These are phyloP conservation scores for Syzygium grande DNA, from an alignment of 345 rosid genomes.

Conservation along the genomic window DNA sequence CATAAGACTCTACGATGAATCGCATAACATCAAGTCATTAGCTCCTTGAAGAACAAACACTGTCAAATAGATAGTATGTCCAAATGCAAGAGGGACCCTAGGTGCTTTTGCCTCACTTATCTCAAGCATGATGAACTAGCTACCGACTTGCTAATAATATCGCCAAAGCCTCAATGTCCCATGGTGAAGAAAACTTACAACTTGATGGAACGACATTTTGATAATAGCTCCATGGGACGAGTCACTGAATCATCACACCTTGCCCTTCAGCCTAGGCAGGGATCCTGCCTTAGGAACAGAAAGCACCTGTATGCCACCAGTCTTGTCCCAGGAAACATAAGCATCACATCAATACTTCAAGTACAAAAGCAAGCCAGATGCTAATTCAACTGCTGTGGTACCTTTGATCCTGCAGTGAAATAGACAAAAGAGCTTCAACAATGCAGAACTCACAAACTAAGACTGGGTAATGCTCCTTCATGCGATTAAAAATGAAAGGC, in stretches of 20 bases:
- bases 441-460: neutral
- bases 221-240: slow-evolving; percentile 93
- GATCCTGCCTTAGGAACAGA: slow-evolving; percentile 70
- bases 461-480: too few relatives aligned
- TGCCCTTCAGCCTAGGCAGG: slow-evolving; percentile 57
- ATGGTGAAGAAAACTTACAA: slow-evolving; percentile 37
- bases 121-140: neutral
- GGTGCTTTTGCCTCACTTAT: neutral
- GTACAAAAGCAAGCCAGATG: slow-evolving; percentile 91
- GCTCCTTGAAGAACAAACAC: neutral
- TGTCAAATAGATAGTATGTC: neutral
- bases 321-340: slow-evolving; percentile 94
- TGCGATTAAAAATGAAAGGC: neutral
- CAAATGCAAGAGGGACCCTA: too few relatives aligned
- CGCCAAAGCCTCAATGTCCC: neutral
- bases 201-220: slow-evolving; percentile 94
- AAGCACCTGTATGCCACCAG: slow-evolving; percentile 76
- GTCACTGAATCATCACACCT: slow-evolving; percentile 61
- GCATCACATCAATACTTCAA: slow-evolving; percentile 77
- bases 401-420: slow-evolving; percentile 55
- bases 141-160: neutral
- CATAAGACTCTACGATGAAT: slow-evolving; percentile 63
- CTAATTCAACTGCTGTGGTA: slow-evolving; percentile 77
- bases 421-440: neutral
- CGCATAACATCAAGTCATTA: neutral